Evolutionary conservation across 2,329 filamentous ascomycete genomes (phyloP).

Genomic region (Venturia nashicola): DNA sequence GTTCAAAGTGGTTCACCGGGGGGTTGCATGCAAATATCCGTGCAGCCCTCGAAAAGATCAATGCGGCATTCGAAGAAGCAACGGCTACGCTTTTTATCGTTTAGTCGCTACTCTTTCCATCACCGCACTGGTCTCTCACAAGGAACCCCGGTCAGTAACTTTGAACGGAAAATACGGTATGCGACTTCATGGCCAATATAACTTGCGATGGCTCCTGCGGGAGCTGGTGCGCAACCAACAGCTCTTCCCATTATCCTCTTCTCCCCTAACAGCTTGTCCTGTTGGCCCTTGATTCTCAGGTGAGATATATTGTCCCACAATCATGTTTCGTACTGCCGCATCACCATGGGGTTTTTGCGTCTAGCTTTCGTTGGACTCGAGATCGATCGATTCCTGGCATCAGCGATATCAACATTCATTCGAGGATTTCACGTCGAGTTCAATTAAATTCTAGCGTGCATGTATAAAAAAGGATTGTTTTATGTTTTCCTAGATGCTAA

Average conservation of each 20-base stretch:
- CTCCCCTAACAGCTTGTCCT: neutral
- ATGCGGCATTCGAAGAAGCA: too few relatives aligned
- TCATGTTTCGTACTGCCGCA: neutral
- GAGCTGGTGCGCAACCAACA: neutral
- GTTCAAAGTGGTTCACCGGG: too few relatives aligned
- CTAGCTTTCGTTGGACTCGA: neutral
- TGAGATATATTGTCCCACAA: neutral
- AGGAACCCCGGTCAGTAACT: too few relatives aligned
- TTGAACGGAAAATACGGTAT: too few relatives aligned
- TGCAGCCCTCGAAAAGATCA: too few relatives aligned
- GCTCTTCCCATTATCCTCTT: neutral
- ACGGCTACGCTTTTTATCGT: too few relatives aligned
- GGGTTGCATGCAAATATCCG: too few relatives aligned
- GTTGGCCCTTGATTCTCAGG: neutral
- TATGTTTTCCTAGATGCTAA: neutral
- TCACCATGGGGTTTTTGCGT: neutral
- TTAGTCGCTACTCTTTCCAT: too few relatives aligned
- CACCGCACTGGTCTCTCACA: too few relatives aligned
- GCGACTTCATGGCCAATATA: neutral
- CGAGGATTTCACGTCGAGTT: neutral
- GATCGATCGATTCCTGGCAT: neutral
- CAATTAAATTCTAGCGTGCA: neutral
- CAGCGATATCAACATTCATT: neutral
- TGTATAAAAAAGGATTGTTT: neutral
- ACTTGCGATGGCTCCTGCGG: neutral